phyloP scores from a whole-genome alignment of 306 rosid species.

The Geum urbanum region DNA sequence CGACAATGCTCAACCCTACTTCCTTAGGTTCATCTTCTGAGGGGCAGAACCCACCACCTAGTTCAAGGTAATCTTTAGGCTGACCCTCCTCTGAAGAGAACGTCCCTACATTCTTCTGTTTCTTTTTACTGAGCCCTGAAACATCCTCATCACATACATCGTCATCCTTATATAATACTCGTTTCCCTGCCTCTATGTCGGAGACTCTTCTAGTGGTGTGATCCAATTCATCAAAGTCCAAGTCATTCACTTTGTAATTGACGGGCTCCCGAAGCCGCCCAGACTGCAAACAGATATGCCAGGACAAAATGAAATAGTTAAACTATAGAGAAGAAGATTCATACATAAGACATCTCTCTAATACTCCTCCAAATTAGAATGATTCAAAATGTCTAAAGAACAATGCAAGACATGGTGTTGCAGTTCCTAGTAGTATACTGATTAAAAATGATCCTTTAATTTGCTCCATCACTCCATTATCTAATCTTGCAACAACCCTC shows the following conservation, averaged over 20 bases:
- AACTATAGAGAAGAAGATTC: neutral
- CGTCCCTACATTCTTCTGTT: conserved; percentile 17
- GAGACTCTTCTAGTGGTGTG: conserved; percentile 24
- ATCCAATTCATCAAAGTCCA: conserved; percentile 46
- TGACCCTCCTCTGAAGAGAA: conserved; percentile 26
- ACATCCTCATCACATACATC: conserved; percentile 23
- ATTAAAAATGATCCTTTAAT: neutral
- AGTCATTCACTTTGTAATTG: conserved; percentile 40
- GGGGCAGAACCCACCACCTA: conserved; percentile 38
- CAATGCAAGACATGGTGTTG: conserved; percentile 1
- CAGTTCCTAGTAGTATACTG: neutral
- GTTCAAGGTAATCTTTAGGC: conserved; percentile 27
- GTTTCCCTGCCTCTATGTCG: conserved; percentile 27
- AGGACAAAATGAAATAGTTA: neutral
- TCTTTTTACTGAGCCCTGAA: conserved; percentile 24
- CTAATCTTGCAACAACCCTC: neutral
- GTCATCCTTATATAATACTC: conserved; percentile 17
- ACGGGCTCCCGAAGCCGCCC: conserved; percentile 55
- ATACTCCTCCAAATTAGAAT: neutral
- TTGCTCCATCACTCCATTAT: neutral
- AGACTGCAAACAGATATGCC: conserved; percentile 47
- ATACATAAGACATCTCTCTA: neutral
- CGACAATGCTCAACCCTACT: conserved; percentile 22
- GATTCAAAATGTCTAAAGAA: no score
- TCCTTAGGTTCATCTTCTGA: conserved; percentile 34